Evolutionary conservation across 2,329 filamentous ascomycete genomes (phyloP), one percentile per base, ranked within the genome.

Genomic region (Aspergillus sclerotialis): DNA sequence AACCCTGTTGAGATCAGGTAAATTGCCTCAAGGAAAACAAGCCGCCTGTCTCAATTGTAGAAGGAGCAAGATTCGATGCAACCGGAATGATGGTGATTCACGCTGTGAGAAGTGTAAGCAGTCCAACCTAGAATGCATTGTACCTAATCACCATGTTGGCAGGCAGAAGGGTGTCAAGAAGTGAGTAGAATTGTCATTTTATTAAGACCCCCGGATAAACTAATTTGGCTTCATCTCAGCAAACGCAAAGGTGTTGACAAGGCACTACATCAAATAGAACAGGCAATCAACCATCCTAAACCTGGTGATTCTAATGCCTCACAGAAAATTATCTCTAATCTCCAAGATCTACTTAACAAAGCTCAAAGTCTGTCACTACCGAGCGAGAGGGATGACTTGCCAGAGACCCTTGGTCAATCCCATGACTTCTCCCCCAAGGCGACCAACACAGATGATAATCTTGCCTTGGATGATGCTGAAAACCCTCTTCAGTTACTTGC

Each of bases 161-260:
- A 69, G 82, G 32, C 80, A 84, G 51, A 85, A 85, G 52, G 82
- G 82, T 14, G 81, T 85, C 40, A 86, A 85, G 57, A 86, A 86
- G 82, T 82, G 60, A 42, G 46, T 38, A 7, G n/a, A n/a, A n/a
- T 12, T 26, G 13, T 60, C 67, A 46, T 26, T 25, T n/a, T n/a
- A n/a, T n/a, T n/a, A n/a, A n/a, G n/a, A n/a, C n/a, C n/a, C 9
- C 23, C 11, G 14, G 23, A 24, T 33, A n/a, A 14, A n/a, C 2
- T 26, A 28, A 28, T 18, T 11, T 2, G 19, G 19, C 19, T 35
- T 8, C n/a, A n/a, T n/a, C 25, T 11, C 42, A 85, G 82, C 58
- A 87, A 87, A 58, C 76, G 82, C 26, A 81, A 78, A 11, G 82
- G 82, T 1, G 63, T 86, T 18, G 82, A 85, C 42, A 86, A 85